Base-by-base conservation (phyloP, 2,329 filamentous ascomycete species). In the Remersonia thermophila region DNA sequence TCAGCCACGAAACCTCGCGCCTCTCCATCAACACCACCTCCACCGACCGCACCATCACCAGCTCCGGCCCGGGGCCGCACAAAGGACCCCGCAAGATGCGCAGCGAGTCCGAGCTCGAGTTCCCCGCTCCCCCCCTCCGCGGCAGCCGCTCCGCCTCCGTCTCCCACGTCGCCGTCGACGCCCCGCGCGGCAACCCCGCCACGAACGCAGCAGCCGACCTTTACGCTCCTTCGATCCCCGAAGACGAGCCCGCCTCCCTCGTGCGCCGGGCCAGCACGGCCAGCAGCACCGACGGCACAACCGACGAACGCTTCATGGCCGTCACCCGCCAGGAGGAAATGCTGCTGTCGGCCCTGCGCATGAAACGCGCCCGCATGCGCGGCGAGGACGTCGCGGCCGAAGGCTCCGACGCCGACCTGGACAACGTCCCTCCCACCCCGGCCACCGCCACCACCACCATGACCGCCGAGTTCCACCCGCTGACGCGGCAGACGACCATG, bases 251-350 rank as follows among this genome's bases (percentile, higher is more conserved):
- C 20, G 20, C 9, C 20, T 9, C 5, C 20, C 5, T 9, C 20
- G 35, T 33, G 3, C 41, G 46, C 2, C 42, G 43, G 15, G 40
- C 40, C 17, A 47, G 45, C 33, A 32, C 42, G 3, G 27, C 37
- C 27, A 47, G 40, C 46, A 49, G 48, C 35, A 31, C 46, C 27
- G 44, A 43, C 26, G 56, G 52, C 31, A 41, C 42, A 16, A 47
- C 51, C 31, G 58, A 57, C 29, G 58, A 55, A 11, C 63, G 70
- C 1, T 57, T 73, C 37, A 73, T 75, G 65, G 67, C 69, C 1
- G 69, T 76, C 13, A 74, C 70, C 0, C 62, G 59, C 3, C 69
- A 74, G 42, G 71, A 76, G 41, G 68, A 75, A 51, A 66, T 73
- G 61, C 58, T 76, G 1, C 57, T 76, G 3, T 65, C 71, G 2